Conservation (phyloP, 148 eudicot species). For the Fagopyrum homotropicum region DNA sequence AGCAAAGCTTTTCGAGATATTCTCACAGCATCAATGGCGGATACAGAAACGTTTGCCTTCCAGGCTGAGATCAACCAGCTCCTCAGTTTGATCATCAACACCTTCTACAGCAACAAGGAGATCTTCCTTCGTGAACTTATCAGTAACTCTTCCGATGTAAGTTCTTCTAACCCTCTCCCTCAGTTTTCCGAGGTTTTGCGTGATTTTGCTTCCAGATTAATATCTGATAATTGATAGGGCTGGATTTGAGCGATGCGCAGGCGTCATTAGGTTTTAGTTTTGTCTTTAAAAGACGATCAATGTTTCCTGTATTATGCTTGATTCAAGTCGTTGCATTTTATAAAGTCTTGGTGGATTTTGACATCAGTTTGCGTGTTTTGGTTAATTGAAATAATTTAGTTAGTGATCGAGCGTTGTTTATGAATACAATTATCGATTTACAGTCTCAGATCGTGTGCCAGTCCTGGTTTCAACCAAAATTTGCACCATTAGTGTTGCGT, state of each 20-base stretch:
- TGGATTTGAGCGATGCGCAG: not conserved
- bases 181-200: not conserved
- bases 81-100: constrained; percentile 25
- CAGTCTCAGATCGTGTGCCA: not conserved
- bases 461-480: not conserved
- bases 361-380: not conserved
- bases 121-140: constrained; percentile 24
- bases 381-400: not conserved
- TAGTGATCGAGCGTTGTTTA: not conserved
- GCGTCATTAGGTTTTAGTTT: not conserved
- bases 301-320: not conserved
- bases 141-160: constrained; percentile 24
- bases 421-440: not conserved
- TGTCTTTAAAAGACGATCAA: not conserved
- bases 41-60: constrained; percentile 23
- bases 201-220: not conserved
- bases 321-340: not conserved
- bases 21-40: constrained; percentile 16
- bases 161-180: not conserved
- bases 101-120: constrained; percentile 27
- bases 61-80: constrained; percentile 28
- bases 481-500: not conserved
- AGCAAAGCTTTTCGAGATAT: not conserved
- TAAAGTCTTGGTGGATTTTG: not conserved
- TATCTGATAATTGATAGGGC: not conserved